Evolutionary conservation across 2,329 filamentous ascomycete species (phyloP), one percentile per base, ranked within the genome.

Genomic region (Malbranchea zuffiana): DNA sequence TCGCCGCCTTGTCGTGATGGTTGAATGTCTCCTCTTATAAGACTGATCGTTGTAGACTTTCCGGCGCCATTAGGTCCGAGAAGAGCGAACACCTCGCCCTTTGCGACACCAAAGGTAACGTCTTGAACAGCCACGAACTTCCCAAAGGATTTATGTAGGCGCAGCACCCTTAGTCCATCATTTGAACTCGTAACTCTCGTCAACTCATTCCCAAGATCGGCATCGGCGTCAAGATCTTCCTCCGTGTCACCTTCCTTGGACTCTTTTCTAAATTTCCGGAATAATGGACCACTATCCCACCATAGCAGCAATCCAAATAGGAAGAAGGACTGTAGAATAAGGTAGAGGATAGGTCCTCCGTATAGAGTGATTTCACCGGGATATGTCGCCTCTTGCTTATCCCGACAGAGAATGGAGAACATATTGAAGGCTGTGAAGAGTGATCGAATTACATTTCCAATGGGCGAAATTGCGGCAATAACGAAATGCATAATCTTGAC

Each of bases 1-100:
- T 92, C 82, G 20, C 85, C 83, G n/a, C 74, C 72, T 37, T 75
- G 72, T 37, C 63, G 66, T 12, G 73, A 77, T 0, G 86, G 85
- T 35, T 77, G 75, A 18, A 88, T 71, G 50, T 95, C 87, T n/a
- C 88, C 88, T 44, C 87, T 75, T 46, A 96, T 85, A 28, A 94
- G 67, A 1, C 80, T 84, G 48, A 95, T 93, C 0, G 82, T 92
- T 0, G 86, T 93, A 0, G 80, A 85, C 51, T 95, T 95, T 40
- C 87, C 87, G 1, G 87, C 88, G 16, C 87, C 86, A 52, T 94
- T 94, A 11, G 87, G 86, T 0, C 87, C 87, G 1, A 96, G 71
- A 0, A 95, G 69, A 0, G 86, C 86, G 59, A 93, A 94, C 1
- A 93, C 82, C 54, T 94, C 81, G 33, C 82, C 80, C 32, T 74